Evolutionary conservation across 768 basidiomycete genomes (phyloP).

Genomic region (Boletus tomentosulus): DNA sequence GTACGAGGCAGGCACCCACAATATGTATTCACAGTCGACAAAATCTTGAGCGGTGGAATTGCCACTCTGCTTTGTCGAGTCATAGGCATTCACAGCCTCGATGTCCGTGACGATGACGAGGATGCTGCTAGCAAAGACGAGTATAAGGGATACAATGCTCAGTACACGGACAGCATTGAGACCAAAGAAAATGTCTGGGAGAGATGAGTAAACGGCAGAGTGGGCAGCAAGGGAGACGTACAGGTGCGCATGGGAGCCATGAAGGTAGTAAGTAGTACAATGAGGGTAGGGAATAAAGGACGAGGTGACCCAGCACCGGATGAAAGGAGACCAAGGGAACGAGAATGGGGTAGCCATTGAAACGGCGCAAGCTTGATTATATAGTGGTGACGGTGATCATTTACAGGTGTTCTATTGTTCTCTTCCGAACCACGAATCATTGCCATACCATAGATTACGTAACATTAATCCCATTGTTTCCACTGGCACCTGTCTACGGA

Average conservation of each 20-base stretch:
- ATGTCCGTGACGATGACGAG: constrained; percentile 71
- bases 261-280: constrained; percentile 5
- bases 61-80: constrained; percentile 36
- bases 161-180: constrained; percentile 77
- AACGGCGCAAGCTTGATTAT: constrained; percentile 19
- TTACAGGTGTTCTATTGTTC: constrained; percentile 29
- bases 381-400: constrained; percentile 7
- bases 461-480: constrained; percentile 23
- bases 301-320: constrained; percentile 32
- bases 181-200: constrained; percentile 59
- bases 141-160: constrained; percentile 72
- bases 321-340: constrained; percentile 7
- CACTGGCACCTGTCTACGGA: not conserved
- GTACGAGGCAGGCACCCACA: constrained; percentile 40
- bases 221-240: constrained; percentile 26
- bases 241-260: constrained; percentile 41
- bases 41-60: constrained; percentile 31
- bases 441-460: constrained; percentile 4
- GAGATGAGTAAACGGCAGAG: constrained; percentile 2
- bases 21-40: constrained; percentile 71
- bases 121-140: constrained; percentile 79
- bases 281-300: constrained; percentile 16
- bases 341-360: constrained; percentile 3
- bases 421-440: constrained; percentile 9
- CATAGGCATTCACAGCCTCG: constrained; percentile 67